Evolutionary conservation across 1,284 basidiomycete genomes (phyloP).

Genomic region (Pseudomicrostroma phylloplanum): DNA sequence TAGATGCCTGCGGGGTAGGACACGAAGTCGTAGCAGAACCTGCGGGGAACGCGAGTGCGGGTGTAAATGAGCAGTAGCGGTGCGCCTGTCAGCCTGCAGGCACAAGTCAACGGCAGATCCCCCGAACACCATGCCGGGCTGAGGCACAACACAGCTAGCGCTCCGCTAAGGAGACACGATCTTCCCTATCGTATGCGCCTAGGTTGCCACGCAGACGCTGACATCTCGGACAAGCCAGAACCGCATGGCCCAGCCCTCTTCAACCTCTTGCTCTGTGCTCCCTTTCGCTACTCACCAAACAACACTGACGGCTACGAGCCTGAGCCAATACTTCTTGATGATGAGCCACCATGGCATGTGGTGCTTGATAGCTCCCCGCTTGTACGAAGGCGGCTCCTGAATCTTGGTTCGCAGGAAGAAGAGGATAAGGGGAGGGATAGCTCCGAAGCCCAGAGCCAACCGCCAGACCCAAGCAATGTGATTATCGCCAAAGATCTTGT

Average conservation of each 20-base stretch:
- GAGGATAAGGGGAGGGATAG: slow-evolving; percentile 71
- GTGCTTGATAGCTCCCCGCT: slow-evolving; percentile 69
- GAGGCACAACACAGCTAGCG: no score
- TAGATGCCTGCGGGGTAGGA: slow-evolving; percentile 61
- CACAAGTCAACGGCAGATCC: no score
- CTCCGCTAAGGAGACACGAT: no score
- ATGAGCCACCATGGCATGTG: slow-evolving; percentile 71
- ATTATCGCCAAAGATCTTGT: slow-evolving; percentile 59
- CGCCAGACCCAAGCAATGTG: slow-evolving; percentile 57
- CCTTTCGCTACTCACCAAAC: slow-evolving; percentile 56
- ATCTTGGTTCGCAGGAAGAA: slow-evolving; percentile 81
- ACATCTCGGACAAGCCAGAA: no score
- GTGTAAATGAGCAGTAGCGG: background rate
- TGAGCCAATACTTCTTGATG: slow-evolving; percentile 70
- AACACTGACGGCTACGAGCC: slow-evolving; percentile 64
- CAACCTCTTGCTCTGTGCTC: slow-evolving; percentile 52
- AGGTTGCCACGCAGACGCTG: no score
- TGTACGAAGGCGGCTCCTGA: slow-evolving; percentile 65
- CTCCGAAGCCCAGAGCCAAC: slow-evolving; percentile 77
- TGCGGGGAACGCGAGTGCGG: background rate
- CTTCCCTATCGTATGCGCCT: no score
- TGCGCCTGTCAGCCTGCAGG: no score
- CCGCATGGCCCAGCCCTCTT: no score
- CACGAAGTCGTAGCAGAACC: slow-evolving; percentile 34
- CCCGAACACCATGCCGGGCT: no score